Evolutionary conservation across 306 rosid genomes (phyloP), one percentile per base, ranked within the genome.

Genomic region (Castanopsis chinensis): DNA sequence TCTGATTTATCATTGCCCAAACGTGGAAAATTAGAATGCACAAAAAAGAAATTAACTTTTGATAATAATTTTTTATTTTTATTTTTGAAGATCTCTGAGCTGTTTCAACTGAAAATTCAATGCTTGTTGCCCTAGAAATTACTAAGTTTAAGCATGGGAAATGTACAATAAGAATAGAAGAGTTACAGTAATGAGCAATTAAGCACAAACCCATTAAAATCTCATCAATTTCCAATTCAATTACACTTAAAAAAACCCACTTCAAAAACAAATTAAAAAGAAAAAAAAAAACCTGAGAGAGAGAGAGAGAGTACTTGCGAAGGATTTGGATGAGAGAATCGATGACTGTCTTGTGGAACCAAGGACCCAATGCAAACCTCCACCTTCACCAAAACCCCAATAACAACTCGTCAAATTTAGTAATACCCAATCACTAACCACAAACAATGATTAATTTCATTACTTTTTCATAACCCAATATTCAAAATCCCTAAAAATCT

Each of bases 321-420:
- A 94, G 85, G 78, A 94, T 92, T 73, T 84, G 70, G 65, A 85
- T 63, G 69, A 94, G 89, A 58, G 98, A 97, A 82, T 90, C 93
- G 20, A 79, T 87, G 79, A 94, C 49, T 83, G 89, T 94, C 60
- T 49, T 84, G 28, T 85, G 86, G 69, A 94, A 77, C 98, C 98
- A 94, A 80, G 67, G 51, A 54, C 83, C 14, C 71, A 77, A n/a
- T 63, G 80, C 85, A 32, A 51, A 20, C 58, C 11, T 55, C 78
- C 76, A 83, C 84, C 45, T 81, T 75, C 19, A n/a, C n/a, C n/a
- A n/a, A n/a, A n/a, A n/a, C n/a, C n/a, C n/a, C n/a, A n/a, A n/a
- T n/a, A n/a, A n/a, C n/a, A n/a, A n/a, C n/a, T n/a, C n/a, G n/a
- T n/a, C n/a, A n/a, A n/a, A n/a, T n/a, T n/a, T n/a, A n/a, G n/a